Evolutionary conservation across 352 stramenopile species (phyloP).

Genomic region (Aphanomyces astaci): DNA sequence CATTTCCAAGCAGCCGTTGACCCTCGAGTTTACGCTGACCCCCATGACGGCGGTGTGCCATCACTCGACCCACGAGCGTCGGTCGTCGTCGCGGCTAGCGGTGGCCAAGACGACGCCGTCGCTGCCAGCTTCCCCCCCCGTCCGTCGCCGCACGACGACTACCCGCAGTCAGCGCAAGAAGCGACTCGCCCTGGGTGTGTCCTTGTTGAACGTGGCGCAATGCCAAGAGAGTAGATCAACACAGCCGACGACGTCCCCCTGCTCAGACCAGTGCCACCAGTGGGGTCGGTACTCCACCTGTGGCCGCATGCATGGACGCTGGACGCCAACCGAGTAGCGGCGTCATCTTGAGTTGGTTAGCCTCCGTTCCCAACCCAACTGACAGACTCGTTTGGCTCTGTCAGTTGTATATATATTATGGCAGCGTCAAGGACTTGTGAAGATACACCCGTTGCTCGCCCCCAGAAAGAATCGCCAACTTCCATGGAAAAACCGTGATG

Average conservation of each 20-base stretch:
- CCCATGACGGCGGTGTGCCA: not conserved
- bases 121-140: not conserved
- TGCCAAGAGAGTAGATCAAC: too few relatives aligned
- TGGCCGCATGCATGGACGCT: not conserved
- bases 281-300: slow-evolving; percentile 4
- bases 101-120: not conserved
- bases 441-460: too few relatives aligned
- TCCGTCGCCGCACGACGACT: not conserved
- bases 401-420: not conserved
- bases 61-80: not conserved
- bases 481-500: too few relatives aligned
- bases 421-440: too few relatives aligned
- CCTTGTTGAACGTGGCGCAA: not conserved
- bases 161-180: slow-evolving; percentile 1
- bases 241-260: too few relatives aligned
- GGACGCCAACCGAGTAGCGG: not conserved
- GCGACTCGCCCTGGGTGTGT: not conserved
- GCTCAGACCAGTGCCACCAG: not conserved
- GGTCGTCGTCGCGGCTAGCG: not conserved
- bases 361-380: too few relatives aligned
- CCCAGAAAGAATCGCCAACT: too few relatives aligned
- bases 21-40: not conserved
- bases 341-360: too few relatives aligned
- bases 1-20: not conserved
- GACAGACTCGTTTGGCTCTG: too few relatives aligned